Evolutionary conservation across 306 rosid genomes (phyloP).

Genomic region (Citrullus mucosospermus): DNA sequence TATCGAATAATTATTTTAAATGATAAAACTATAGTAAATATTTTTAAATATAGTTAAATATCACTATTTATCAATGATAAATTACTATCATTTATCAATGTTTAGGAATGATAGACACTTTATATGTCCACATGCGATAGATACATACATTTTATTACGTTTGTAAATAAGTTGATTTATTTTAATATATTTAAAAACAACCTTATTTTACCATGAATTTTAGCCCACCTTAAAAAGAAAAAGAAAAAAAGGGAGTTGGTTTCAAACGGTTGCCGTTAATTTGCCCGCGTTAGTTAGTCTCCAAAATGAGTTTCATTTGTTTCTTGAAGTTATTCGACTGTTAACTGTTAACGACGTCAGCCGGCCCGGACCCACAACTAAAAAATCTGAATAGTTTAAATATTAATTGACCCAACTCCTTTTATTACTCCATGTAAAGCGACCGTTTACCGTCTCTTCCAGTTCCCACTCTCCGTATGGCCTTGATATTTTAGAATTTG

Average conservation of each 20-base stretch:
- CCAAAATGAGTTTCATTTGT: background rate
- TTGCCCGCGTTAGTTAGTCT: background rate
- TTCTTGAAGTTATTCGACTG: background rate
- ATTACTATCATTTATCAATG: too few relatives aligned
- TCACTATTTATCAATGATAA: too few relatives aligned
- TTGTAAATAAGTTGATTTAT: too few relatives aligned
- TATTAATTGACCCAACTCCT: background rate
- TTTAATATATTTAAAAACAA: too few relatives aligned
- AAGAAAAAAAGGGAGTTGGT: background rate
- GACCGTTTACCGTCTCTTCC: constrained; percentile 7
- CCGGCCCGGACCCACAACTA: background rate
- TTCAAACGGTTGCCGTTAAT: background rate
- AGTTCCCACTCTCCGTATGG: background rate
- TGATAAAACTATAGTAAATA: too few relatives aligned
- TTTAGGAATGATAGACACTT: too few relatives aligned
- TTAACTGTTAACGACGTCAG: background rate
- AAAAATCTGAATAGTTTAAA: background rate
- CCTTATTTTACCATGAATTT: too few relatives aligned
- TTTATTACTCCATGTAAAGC: background rate
- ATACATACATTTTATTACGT: too few relatives aligned
- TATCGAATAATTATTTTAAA: too few relatives aligned
- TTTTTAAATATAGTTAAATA: too few relatives aligned
- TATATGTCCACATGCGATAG: too few relatives aligned
- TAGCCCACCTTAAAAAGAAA: too few relatives aligned
- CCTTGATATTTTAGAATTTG: background rate